Conservation (phyloP, 139 green algal species). For the Chlorella sorokiniana region DNA sequence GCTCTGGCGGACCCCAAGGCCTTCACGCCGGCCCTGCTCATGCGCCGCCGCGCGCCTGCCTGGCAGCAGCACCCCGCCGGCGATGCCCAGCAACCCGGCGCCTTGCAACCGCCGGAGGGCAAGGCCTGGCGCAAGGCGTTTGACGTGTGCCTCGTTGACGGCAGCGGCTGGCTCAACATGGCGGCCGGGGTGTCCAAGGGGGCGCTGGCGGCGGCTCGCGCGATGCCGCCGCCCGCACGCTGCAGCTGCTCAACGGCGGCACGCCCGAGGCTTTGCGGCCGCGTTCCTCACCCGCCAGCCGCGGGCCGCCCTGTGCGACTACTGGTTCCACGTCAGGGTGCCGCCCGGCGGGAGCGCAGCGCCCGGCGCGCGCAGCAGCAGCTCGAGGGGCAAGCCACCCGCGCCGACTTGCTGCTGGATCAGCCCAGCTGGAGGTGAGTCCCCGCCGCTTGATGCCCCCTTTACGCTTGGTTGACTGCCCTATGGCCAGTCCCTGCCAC, state of each 20-base stretch:
- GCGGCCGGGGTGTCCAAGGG: slow-evolving; percentile 48
- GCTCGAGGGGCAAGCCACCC: not conserved
- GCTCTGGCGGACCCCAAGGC: slow-evolving; percentile 47
- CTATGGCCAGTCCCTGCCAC: too few relatives aligned
- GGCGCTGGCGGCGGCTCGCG: slow-evolving; percentile 47
- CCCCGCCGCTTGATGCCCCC: not conserved
- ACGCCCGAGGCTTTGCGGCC: slow-evolving; percentile 60
- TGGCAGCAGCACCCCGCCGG: not conserved
- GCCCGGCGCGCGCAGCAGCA: not conserved
- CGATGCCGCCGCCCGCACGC: slow-evolving; percentile 31
- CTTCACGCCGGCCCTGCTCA: slow-evolving; percentile 54
- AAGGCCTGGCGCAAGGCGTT: slow-evolving; percentile 39
- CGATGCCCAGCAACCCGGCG: too few relatives aligned
- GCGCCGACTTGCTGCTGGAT: slow-evolving; percentile 9
- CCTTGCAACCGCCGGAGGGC: slow-evolving; percentile 38
- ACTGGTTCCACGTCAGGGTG: slow-evolving; percentile 55
- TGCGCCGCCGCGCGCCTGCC: slow-evolving; percentile 27
- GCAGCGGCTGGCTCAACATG: slow-evolving; percentile 70
- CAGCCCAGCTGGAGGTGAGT: slow-evolving; percentile 28
- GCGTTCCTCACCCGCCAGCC: slow-evolving; percentile 44
- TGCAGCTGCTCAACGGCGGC: slow-evolving; percentile 53
- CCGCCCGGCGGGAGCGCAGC: not conserved
- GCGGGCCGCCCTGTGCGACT: slow-evolving; percentile 60
- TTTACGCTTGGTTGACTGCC: not conserved
- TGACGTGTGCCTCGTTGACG: slow-evolving; percentile 67